Evolutionary conservation across 352 stramenopile genomes (phyloP), one percentile per base, ranked within the genome.

Genomic region (Aphanomyces euteiches): DNA sequence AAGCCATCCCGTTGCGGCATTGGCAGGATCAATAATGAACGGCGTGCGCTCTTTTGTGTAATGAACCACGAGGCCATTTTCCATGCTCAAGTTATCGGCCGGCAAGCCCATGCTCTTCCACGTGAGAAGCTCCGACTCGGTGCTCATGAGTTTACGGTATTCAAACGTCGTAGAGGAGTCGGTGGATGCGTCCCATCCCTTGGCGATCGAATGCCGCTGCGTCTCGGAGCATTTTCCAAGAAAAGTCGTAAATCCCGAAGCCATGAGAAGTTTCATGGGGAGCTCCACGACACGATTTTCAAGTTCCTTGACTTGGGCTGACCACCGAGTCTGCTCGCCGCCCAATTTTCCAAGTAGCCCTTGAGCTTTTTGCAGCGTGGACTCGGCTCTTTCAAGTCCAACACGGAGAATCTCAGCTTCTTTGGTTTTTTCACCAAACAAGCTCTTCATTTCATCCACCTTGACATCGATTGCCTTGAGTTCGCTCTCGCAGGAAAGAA

Each of bases 21-120:
- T 96, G 0, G 92, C 92, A 0, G 95, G 95, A 58, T 98, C 95
- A 56, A 98, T 94, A 69, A 98, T 97, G 65, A 98, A 98, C 2
- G 95, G 92, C 54, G 96, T 96, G 5, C 90, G 80, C 5, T 70
- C 66, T n/a, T 80, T 83, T 0, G 77, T 83, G 54, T 96, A 87
- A 4, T 88, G 72, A 4, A 98, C 81, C 8, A 98, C 89, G 5
- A 98, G 73, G 1, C 88, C 94, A 67, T 98, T 98, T 67, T 98
- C 95, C 82, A 97, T 93, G 8, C 87, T 97, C 3, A 98, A 73
- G 43, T 96, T 87, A 69, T 98, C 95, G 0, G 88, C 83, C 0
- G 95, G 95, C 7, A 98, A 75, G 0, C 94, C 94, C 76, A 96
- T 88, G 40, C 79, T 75, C 71, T 98, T 98, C 95, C 95, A 98